These are phyloP conservation scores for Aegilops umbellulata DNA, from an alignment of 176 grass and related monocot genomes.

Conservation along the genomic window DNA sequence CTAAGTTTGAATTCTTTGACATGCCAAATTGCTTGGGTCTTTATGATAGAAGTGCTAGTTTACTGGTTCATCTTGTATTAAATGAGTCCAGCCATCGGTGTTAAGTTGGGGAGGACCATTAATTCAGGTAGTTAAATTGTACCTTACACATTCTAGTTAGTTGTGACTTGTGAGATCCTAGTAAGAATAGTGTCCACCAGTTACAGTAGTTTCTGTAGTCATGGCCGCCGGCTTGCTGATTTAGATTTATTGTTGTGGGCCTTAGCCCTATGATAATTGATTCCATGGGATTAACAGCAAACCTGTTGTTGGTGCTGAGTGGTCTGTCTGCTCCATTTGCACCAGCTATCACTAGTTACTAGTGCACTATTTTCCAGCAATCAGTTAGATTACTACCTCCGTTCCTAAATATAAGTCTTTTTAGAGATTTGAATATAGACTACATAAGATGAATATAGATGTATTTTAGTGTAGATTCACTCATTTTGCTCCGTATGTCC, in stretches of 20 bases:
- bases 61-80: background rate
- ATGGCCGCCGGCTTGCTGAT: conserved; percentile 6
- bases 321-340: background rate
- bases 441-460: no score
- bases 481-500: no score
- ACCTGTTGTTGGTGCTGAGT: background rate
- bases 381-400: background rate
- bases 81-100: background rate
- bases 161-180: background rate
- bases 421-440: no score
- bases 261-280: background rate
- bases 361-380: background rate
- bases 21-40: background rate
- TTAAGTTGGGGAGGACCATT: background rate
- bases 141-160: conserved; percentile 2
- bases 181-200: background rate
- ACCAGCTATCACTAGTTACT: background rate
- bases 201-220: conserved; percentile 12
- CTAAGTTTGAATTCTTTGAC: background rate
- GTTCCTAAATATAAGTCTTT: no score
- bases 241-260: background rate
- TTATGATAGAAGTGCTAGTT: conserved; percentile 12
- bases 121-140: conserved; percentile 16
- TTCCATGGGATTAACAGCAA: background rate
- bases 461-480: no score